A percentile compares a stretch with the other conserved stretches of the same genome.
Conservation (phyloP, 805 yeast species). For the Ogataea philodendri region DNA sequence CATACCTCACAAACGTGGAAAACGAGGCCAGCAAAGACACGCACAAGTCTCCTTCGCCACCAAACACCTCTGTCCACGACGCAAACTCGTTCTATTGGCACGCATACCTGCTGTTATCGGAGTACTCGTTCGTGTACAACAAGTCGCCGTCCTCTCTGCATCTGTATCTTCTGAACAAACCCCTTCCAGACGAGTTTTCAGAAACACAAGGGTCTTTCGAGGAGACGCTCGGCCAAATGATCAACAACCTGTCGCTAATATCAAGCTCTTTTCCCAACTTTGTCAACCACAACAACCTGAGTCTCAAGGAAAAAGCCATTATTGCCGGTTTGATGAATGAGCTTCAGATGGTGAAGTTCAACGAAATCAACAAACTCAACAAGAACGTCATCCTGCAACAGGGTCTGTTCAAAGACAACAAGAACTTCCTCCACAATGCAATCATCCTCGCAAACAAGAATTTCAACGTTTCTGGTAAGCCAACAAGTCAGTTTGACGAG, state of each 20-base stretch:
- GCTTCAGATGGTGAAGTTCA: conserved; percentile 31
- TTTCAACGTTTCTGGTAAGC: conserved; percentile 27
- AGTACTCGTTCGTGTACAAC: conserved; percentile 39
- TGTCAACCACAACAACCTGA: conserved; percentile 21
- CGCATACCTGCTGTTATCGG: conserved; percentile 46
- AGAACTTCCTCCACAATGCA: conserved; percentile 48
- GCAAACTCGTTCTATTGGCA: conserved; percentile 42
- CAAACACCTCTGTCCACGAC: no score
- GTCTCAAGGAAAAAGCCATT: conserved; percentile 26
- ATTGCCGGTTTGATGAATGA: conserved; percentile 35
- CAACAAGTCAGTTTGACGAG: conserved; percentile 23
- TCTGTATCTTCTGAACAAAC: conserved; percentile 28
- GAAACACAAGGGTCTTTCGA: conserved; percentile 3
- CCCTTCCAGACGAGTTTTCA: conserved; percentile 26
- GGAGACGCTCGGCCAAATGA: conserved; percentile 23
- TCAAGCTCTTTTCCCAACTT: conserved; percentile 21
- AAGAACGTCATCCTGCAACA: conserved; percentile 24
- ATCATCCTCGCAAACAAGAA: conserved; percentile 51
- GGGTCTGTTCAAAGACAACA: conserved; percentile 35
- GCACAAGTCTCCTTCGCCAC: no score
- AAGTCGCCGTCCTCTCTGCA: conserved; percentile 42
- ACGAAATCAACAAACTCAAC: conserved; percentile 27
- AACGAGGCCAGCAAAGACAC: no score
- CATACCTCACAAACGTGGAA: conserved; percentile 43
- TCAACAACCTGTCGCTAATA: conserved; percentile 28